A percentile compares a stretch with the other conserved stretches of the same genome.
Evolutionary conservation across 2,329 filamentous ascomycete species (phyloP).

Genomic region (Fusarium sarcochroum): DNA sequence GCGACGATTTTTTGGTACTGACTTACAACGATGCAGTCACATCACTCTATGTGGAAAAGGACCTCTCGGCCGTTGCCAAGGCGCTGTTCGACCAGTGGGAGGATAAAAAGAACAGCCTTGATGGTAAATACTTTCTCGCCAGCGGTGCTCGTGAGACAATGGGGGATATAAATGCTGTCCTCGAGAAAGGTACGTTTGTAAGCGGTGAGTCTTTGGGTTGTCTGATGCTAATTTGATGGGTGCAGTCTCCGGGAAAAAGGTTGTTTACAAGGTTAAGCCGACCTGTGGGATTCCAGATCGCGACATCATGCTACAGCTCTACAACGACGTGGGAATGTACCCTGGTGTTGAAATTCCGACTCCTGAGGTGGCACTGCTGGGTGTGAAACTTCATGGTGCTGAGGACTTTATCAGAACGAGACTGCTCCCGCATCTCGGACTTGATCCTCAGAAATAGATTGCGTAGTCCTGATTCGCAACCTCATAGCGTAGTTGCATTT

Average conservation of each 20-base stretch:
- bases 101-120: conserved; percentile 11
- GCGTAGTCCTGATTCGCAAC: too few species aligned
- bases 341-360: conserved; percentile 22
- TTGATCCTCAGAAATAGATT: conserved; percentile 3
- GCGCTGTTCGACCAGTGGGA: conserved; percentile 33
- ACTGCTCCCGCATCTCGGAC: conserved; percentile 18
- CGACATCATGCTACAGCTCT: conserved; percentile 28
- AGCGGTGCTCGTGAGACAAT: conserved; percentile 32
- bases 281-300: conserved; percentile 32
- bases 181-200: conserved; percentile 13
- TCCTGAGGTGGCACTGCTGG: conserved; percentile 15
- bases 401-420: conserved; percentile 24
- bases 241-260: conserved; percentile 31
- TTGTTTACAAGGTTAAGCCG: conserved; percentile 25
- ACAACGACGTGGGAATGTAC: conserved; percentile 33
- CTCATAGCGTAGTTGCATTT: too few species aligned
- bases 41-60: conserved; percentile 33
- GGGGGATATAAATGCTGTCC: conserved; percentile 23
- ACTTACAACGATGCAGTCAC: conserved; percentile 8
- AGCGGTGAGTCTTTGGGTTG: too few species aligned
- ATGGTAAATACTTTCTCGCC: conserved; percentile 28
- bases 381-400: conserved; percentile 20
- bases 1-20: not conserved
- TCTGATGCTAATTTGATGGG: not conserved
- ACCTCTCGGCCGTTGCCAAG: conserved; percentile 21